Evolutionary conservation across 1,284 basidiomycete species (phyloP).

Genomic region (Peniophora sp.): DNA sequence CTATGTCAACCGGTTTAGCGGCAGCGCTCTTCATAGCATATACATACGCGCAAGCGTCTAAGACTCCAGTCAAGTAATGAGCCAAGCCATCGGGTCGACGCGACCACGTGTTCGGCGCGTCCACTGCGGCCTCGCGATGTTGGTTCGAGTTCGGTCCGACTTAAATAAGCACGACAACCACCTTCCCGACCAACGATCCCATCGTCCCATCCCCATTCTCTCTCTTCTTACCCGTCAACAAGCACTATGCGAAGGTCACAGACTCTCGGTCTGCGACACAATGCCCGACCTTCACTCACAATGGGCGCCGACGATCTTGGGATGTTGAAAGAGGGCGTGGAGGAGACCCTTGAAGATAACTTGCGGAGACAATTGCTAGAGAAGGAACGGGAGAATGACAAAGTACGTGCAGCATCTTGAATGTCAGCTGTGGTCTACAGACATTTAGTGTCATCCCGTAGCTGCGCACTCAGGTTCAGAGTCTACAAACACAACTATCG

Average conservation of each 20-base stretch:
- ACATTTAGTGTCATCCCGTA: conserved; percentile 16
- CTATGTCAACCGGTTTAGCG: too few relatives aligned
- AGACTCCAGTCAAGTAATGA: too few relatives aligned
- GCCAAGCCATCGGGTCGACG: too few relatives aligned
- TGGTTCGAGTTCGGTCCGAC: too few relatives aligned
- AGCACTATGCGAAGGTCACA: conserved; percentile 36
- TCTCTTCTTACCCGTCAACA: conserved; percentile 17
- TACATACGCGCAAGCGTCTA: too few relatives aligned
- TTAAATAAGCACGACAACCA: too few relatives aligned
- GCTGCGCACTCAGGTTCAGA: conserved; percentile 52
- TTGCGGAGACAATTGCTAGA: conserved; percentile 60
- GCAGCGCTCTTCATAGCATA: too few relatives aligned
- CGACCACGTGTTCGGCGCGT: too few relatives aligned
- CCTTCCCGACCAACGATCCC: too few relatives aligned
- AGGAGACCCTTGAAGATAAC: conserved; percentile 52
- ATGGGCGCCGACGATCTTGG: conserved; percentile 49
- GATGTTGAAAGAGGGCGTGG: conserved; percentile 43
- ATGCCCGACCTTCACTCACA: conserved; percentile 35
- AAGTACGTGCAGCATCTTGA: conserved; percentile 26
- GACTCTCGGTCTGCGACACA: conserved; percentile 34
- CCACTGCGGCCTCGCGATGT: too few relatives aligned
- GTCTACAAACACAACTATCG: conserved; percentile 54
- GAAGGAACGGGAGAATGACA: conserved; percentile 64
- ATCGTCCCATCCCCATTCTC: too few relatives aligned
- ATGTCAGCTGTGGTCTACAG: background rate